Percentiles rank a stretch among this genome's conserved stretches.
Evolutionary conservation across 441 rosid genomes (phyloP).

Genomic region (Gossypium schwendimanii): DNA sequence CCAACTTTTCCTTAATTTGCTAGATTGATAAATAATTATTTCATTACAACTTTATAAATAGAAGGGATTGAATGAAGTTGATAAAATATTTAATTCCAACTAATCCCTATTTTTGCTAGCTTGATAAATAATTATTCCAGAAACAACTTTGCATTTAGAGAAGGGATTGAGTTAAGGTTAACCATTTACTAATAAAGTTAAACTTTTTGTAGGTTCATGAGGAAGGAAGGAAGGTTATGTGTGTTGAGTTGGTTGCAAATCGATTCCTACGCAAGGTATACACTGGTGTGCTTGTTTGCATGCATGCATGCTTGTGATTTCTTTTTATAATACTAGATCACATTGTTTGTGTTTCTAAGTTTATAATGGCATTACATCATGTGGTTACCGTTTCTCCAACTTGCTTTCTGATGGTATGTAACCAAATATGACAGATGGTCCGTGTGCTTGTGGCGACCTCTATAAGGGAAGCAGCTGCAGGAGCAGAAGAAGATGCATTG

Average conservation of each 20-base stretch:
- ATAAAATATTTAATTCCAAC: not conserved
- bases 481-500: constrained; percentile 67
- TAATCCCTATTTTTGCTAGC: not conserved
- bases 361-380: not conserved
- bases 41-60: not conserved
- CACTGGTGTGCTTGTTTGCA: constrained; percentile 2
- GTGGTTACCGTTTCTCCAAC: not conserved
- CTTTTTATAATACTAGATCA: not conserved
- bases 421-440: constrained; percentile 53
- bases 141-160: not conserved
- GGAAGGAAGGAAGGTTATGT: constrained; percentile 64
- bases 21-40: not conserved
- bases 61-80: not conserved
- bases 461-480: constrained; percentile 82
- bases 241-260: constrained; percentile 84
- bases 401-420: constrained; percentile 1
- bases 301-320: not conserved
- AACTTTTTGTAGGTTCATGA: constrained; percentile 33
- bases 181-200: not conserved
- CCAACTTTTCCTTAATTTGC: not conserved
- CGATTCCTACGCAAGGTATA: constrained; percentile 83
- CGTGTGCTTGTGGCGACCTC: constrained; percentile 86
- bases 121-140: not conserved
- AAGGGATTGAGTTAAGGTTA: not conserved
- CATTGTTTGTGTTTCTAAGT: not conserved